Percentiles rank a stretch among this genome's conserved stretches.
phyloP scores from a whole-genome alignment of 768 basidiomycete species.

The Rhodocollybia butyracea region DNA sequence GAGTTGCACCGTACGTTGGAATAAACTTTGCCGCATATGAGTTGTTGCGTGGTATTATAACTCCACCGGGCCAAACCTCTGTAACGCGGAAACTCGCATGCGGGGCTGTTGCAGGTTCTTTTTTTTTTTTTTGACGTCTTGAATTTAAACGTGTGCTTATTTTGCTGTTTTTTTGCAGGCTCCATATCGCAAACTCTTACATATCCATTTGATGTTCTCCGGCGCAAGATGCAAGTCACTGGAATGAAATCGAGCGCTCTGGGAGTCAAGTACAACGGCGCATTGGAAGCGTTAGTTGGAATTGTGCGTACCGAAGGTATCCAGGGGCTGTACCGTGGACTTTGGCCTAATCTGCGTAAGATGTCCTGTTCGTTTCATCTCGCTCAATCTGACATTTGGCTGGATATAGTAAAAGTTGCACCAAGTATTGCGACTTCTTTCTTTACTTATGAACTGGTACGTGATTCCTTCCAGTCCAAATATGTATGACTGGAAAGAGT shows the following conservation, averaged over 20 bases:
- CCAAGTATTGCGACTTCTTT: slow-evolving; percentile 87
- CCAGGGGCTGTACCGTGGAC: slow-evolving; percentile 74
- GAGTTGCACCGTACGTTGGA: slow-evolving; percentile 87
- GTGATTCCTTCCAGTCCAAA: slow-evolving; percentile 12
- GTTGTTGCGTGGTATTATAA: slow-evolving; percentile 67
- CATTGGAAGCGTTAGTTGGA: slow-evolving; percentile 68
- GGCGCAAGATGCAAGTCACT: slow-evolving; percentile 93
- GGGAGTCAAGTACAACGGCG: slow-evolving; percentile 72
- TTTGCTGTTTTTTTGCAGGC: slow-evolving; percentile 36
- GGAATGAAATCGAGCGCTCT: slow-evolving; percentile 65
- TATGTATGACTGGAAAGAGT: not conserved
- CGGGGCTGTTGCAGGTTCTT: slow-evolving; percentile 80
- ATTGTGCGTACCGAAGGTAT: slow-evolving; percentile 76
- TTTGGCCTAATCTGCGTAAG: slow-evolving; percentile 89
- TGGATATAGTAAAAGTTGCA: slow-evolving; percentile 74
- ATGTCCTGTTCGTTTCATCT: slow-evolving; percentile 14
- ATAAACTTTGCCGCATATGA: slow-evolving; percentile 97
- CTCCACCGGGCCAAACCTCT: slow-evolving; percentile 76
- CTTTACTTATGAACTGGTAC: slow-evolving; percentile 73
- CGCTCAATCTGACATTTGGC: not conserved
- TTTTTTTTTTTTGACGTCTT: not conserved
- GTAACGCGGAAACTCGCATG: slow-evolving; percentile 72
- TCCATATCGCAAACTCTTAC: slow-evolving; percentile 92
- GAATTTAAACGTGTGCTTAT: not conserved
- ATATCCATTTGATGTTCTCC: slow-evolving; percentile 92